Evolutionary conservation across 306 rosid genomes (phyloP), one percentile per base, ranked within the genome.

Genomic region (Astragalus glycyphyllos): DNA sequence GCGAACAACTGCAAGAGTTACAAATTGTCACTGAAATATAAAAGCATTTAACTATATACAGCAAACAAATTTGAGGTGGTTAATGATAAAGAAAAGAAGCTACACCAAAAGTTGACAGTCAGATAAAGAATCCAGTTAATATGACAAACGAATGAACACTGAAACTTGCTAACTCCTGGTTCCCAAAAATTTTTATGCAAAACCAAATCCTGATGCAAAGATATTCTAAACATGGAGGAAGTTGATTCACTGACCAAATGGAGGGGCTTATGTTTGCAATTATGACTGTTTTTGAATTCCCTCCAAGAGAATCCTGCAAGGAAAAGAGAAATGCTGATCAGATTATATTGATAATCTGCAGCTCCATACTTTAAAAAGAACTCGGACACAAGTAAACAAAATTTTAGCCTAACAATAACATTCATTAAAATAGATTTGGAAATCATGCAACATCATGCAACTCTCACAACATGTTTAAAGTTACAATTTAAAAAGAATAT

Each of bases 221-320:
- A 59, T 62, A 53, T 34, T 77, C 40, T 65, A 50, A 56, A 13
- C 26, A 68, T 62, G 54, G 14, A 77, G 55, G 49, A 23, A 57
- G 71, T 73, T 72, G 13, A 72, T 65, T 74, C 69, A 83, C 97
- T 77, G 16, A 89, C 99, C 97, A 77, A 81, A 84, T 89, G 66
- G 99, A 86, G 73, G 99, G 99, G 69, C 92, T 91, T 73, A 89
- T 81, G 72, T 94, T 94, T 81, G 99, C 96, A 75, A 94, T 91
- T 71, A 94, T 94, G 64, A 58, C 91, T 8, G 97, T 94, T 79
- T 94, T 94, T 60, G 97, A 78, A 71, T 94, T 94, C 71, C 99
- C 99, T 57, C 99, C 99, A 1, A 94, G 88, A 69, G 99, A 94
- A 78, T 94, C 97, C 99, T 94, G 92, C 69, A 80, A 81, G 76